Evolutionary conservation across 352 stramenopile species (phyloP).

Genomic region (Thalassiosira mediterranea): DNA sequence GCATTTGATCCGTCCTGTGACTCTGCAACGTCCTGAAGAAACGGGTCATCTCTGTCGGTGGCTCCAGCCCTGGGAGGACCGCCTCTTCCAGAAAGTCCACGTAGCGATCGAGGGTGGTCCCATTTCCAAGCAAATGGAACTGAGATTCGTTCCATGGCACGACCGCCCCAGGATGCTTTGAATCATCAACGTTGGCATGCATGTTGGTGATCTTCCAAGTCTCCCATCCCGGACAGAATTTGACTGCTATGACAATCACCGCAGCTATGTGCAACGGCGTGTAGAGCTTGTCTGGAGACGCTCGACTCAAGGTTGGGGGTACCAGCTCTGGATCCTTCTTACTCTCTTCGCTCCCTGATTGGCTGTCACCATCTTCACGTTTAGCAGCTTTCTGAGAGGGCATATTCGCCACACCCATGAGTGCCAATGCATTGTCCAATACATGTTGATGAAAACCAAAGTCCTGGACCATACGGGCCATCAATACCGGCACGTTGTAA

Average conservation of each 20-base stretch:
- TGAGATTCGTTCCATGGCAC: conserved; percentile 63
- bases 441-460: conserved; percentile 65
- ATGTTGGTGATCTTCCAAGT: conserved; percentile 51
- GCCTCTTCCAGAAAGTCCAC: conserved; percentile 64
- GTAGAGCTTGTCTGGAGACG: conserved; percentile 42
- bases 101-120: conserved; percentile 52
- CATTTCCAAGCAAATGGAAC: conserved; percentile 52
- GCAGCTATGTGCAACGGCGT: conserved; percentile 54
- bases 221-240: conserved; percentile 67
- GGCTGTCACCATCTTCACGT: conserved; percentile 18
- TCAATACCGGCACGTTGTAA: conserved; percentile 60
- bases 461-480: conserved; percentile 56
- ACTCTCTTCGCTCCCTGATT: conserved; percentile 4
- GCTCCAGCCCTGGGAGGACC: conserved; percentile 23
- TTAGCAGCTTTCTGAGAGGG: neutral
- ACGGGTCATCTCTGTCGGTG: conserved; percentile 14
- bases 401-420: conserved; percentile 51
- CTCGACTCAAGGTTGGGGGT: conserved; percentile 32
- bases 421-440: conserved; percentile 57
- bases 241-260: conserved; percentile 64
- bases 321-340: conserved; percentile 8
- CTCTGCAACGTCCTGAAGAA: conserved; percentile 52
- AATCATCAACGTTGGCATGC: conserved; percentile 1
- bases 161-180: conserved; percentile 9
- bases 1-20: neutral